These are phyloP conservation scores for Mucor velutinosus DNA, from an alignment of 371 early-diverging fungal species.

Conservation along the genomic window DNA sequence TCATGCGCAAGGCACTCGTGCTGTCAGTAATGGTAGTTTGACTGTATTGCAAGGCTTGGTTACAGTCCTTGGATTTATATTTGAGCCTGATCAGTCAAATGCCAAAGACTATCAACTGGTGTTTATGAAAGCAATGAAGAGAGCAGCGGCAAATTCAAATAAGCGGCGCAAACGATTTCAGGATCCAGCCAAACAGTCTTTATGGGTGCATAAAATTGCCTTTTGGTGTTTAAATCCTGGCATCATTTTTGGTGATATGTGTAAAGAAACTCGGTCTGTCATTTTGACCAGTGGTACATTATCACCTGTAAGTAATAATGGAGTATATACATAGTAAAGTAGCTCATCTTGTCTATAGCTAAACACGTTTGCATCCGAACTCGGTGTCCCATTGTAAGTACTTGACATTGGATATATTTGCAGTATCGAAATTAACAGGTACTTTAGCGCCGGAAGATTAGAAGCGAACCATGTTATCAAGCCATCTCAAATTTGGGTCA, in stretches of 20 bases:
- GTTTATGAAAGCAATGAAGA: constrained; percentile 30
- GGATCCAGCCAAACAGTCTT: background rate
- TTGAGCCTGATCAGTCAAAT: constrained; percentile 24
- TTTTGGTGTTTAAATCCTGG: constrained; percentile 65
- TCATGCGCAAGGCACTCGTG: background rate
- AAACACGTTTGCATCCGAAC: constrained; percentile 71
- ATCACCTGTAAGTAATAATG: constrained; percentile 58
- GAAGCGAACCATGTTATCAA: constrained; percentile 68
- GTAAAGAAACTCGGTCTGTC: constrained; percentile 56
- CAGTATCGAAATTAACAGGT: background rate
- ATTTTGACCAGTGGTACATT: constrained; percentile 89
- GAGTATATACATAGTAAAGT: background rate
- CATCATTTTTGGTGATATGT: constrained; percentile 59
- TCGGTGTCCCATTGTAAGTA: constrained; percentile 56
- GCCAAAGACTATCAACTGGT: constrained; percentile 51
- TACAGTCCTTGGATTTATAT: constrained; percentile 39
- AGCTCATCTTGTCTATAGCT: constrained; percentile 31
- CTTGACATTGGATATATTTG: background rate
- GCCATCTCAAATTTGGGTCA: constrained; percentile 54
- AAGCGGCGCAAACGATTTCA: background rate
- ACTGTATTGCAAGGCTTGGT: constrained; percentile 27
- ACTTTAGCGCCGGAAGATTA: constrained; percentile 26
- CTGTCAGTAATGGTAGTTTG: constrained; percentile 16
- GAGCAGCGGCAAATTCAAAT: background rate
- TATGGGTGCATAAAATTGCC: constrained; percentile 25